These are phyloP conservation scores for Fusarium mexicanum DNA, from an alignment of 2,329 filamentous ascomycete genomes.

Conservation along the genomic window DNA sequence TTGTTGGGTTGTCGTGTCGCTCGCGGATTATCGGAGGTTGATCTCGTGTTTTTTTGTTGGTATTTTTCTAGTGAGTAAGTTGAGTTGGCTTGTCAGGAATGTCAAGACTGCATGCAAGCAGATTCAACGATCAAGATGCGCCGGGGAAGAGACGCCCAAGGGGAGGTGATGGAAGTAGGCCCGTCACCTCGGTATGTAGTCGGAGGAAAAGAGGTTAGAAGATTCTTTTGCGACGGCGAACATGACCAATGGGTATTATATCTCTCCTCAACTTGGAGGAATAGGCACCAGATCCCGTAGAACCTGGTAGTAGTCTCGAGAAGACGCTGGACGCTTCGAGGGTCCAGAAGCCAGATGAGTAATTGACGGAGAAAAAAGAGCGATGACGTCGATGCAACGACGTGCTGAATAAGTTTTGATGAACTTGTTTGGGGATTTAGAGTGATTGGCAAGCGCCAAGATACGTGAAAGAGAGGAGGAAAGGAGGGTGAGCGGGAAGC, in stretches of 20 bases:
- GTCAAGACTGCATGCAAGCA: slow-evolving; percentile 39
- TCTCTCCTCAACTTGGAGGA: slow-evolving; percentile 48
- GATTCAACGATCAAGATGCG: slow-evolving; percentile 38
- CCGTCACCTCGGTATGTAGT: slow-evolving; percentile 71
- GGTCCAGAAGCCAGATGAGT: slow-evolving; percentile 32
- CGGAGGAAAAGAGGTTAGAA: slow-evolving; percentile 66
- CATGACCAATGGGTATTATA: slow-evolving; percentile 57
- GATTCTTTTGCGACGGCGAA: slow-evolving; percentile 64
- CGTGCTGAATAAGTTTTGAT: slow-evolving; percentile 32
- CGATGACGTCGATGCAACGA: slow-evolving; percentile 44
- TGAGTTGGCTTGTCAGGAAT: slow-evolving; percentile 14
- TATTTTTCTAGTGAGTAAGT: slow-evolving; percentile 30
- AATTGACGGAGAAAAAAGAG: slow-evolving; percentile 28
- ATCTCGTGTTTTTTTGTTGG: slow-evolving; percentile 49
- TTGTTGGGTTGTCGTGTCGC: slow-evolving; percentile 24
- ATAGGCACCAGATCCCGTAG: slow-evolving; percentile 44
- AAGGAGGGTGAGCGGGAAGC: slow-evolving; percentile 44
- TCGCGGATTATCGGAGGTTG: slow-evolving; percentile 8
- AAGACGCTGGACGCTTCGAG: slow-evolving; percentile 45
- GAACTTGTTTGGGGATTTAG: slow-evolving; percentile 29
- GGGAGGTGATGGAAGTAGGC: slow-evolving; percentile 58
- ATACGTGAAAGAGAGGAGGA: slow-evolving; percentile 44
- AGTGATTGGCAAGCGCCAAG: slow-evolving; percentile 54
- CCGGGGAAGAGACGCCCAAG: slow-evolving; percentile 52
- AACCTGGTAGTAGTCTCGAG: slow-evolving; percentile 42